Percentiles rank a stretch among this genome's conserved stretches.
Conservation (phyloP, 768 basidiomycete species). For the Boletus edulis region DNA sequence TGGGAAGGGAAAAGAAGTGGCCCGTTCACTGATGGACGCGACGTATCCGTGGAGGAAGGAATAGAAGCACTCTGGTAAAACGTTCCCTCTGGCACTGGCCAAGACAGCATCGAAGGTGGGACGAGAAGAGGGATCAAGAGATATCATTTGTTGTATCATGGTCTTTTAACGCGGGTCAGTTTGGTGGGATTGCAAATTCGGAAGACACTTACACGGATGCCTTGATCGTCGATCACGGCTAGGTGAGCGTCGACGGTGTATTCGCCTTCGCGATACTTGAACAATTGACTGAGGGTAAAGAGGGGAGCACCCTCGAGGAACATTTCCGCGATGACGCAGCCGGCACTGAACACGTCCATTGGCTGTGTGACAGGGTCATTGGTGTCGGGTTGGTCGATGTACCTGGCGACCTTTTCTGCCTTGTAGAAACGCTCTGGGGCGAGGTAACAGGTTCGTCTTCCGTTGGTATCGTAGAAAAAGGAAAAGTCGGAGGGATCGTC, state of each 20-base stretch:
- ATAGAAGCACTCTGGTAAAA: constrained; percentile 93
- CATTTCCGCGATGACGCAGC: constrained; percentile 94
- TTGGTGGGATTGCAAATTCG: background rate
- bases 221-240: constrained; percentile 72
- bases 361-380: constrained; percentile 87
- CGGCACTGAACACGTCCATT: constrained; percentile 96
- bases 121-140: constrained; percentile 69
- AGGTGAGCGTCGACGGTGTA: constrained; percentile 72
- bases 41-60: constrained; percentile 92
- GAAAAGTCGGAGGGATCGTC: constrained; percentile 98
- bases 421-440: constrained; percentile 96
- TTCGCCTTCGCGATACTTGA: constrained; percentile 89
- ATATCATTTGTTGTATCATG: constrained; percentile 89
- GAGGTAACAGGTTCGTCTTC: constrained; percentile 90
- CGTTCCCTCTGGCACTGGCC: constrained; percentile 67
- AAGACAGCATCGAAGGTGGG: constrained; percentile 82
- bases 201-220: constrained; percentile 64
- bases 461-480: constrained; percentile 96
- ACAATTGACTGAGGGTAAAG: constrained; percentile 92
- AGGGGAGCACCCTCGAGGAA: constrained; percentile 92
- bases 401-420: constrained; percentile 62
- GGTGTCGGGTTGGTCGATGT: constrained; percentile 49
- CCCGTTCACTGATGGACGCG: constrained; percentile 71
- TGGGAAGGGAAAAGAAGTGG: constrained; percentile 44
- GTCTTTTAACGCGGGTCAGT: constrained; percentile 46